Evolutionary conservation across 78 protist genomes (phyloP).

Genomic region (Pigoraptor vietnamica): DNA sequence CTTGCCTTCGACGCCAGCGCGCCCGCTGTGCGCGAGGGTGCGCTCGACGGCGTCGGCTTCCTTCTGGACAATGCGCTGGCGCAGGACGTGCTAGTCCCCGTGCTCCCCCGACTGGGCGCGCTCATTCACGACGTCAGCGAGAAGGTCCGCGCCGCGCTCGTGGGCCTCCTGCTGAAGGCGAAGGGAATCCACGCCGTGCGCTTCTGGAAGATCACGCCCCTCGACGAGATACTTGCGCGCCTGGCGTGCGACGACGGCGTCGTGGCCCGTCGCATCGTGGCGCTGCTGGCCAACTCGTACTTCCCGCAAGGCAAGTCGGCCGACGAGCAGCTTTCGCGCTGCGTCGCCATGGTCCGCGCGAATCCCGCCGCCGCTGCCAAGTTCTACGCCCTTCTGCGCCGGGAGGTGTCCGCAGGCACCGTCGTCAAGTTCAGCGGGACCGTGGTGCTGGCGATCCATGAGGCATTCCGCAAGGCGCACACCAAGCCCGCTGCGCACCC

Average conservation of each 20-base stretch:
- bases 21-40: constrained; percentile 18
- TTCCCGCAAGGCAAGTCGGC: not conserved
- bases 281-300: not conserved
- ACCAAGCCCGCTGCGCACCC: not conserved
- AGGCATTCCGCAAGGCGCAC: not conserved
- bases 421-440: not conserved
- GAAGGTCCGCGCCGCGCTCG: constrained; percentile 21
- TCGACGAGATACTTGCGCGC: not conserved
- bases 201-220: not conserved
- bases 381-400: not conserved
- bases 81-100: not conserved
- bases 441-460: not conserved
- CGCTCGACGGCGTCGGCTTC: constrained; percentile 9
- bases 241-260: not conserved
- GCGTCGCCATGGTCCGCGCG: not conserved
- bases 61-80: constrained; percentile 28
- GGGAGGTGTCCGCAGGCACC: not conserved
- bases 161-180: not conserved
- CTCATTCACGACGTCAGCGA: constrained; percentile 8
- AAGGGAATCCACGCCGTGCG: not conserved
- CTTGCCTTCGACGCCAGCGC: not conserved
- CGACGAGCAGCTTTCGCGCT: not conserved
- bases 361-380: not conserved
- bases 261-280: not conserved
- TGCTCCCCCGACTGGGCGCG: not conserved